Base-by-base conservation (phyloP, 257 asterid species). In the Thymus mandschuricus region DNA sequence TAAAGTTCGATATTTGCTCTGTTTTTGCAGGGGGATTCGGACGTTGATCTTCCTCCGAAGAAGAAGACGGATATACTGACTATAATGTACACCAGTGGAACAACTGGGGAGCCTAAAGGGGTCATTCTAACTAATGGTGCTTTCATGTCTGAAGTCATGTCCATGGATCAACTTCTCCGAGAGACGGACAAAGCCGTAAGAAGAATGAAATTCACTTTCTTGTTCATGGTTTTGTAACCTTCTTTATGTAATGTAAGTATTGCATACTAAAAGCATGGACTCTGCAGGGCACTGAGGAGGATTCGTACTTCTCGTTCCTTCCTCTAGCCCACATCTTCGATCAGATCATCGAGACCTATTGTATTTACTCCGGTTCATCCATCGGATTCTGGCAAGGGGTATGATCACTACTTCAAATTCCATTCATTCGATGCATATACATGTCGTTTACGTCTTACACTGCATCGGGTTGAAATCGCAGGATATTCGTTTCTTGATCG, bases 341-440 rank as follows among this genome's bases (percentile, higher is more conserved):
- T 85, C 97, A 94, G 76, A 75, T 90, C 55, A 79, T 94, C 0
- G 96, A 82, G 82, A 84, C 87, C 35, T 91, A 87, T 52, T 91
- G 95, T 64, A 84, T 94, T 45, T 82, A 62, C 76, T 64, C 84
- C 41, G 96, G 98, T 31, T 76, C 92, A 66, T 89, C 98, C 15
- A 91, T 91, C 38, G 97, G 98, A 77, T 94, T 87, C 58, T 94
- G 98, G 98, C 98, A 91, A 76, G 97, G 95, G 83, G 98, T 94
- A 82, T 80, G 96, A 56, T 35, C 15, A 6, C 21, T 3, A 68
- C 60, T 62, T 21, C 21, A 21, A 21, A 10, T 57, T 68, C 12
- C n/a, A 43, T 57, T 30, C 11, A 10, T 27, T 43, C 21, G 28
- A 30, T 31, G 62, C 6, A 43, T 29, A 28, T 27, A 1, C 44